A percentile compares a stretch with the other conserved stretches of the same genome.
Evolutionary conservation across 2,329 filamentous ascomycete genomes (phyloP).

Genomic region (Coniochaeta ligniaria): DNA sequence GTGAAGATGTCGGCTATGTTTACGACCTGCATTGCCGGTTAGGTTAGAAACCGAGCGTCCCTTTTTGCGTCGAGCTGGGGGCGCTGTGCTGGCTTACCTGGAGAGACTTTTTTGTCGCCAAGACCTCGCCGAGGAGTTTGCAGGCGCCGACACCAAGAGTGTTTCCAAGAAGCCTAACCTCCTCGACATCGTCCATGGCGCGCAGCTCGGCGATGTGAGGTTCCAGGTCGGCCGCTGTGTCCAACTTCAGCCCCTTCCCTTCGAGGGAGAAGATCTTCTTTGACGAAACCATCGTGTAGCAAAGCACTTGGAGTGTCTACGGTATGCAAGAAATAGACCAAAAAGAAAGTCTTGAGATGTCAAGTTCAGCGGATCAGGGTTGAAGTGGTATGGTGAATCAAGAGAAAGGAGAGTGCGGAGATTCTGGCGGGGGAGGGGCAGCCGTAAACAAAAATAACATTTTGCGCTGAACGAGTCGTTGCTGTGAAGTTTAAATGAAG

Average conservation of each 20-base stretch:
- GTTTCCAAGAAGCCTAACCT: slow-evolving; percentile 83
- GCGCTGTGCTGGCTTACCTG: slow-evolving; percentile 42
- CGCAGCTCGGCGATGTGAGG: slow-evolving; percentile 71
- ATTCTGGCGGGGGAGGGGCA: slow-evolving; percentile 10
- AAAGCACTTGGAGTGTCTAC: not conserved
- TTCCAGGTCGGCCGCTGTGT: slow-evolving; percentile 80
- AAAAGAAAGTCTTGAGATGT: not conserved
- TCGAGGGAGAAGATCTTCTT: slow-evolving; percentile 79
- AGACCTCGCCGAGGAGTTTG: slow-evolving; percentile 73
- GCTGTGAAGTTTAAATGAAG: not conserved
- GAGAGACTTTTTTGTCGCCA: slow-evolving; percentile 77
- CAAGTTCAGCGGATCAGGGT: not conserved
- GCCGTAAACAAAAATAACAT: not conserved
- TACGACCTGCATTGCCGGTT: slow-evolving; percentile 46
- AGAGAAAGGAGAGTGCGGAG: not conserved
- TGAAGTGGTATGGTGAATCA: not conserved
- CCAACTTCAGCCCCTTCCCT: slow-evolving; percentile 86
- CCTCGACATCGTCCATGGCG: slow-evolving; percentile 68
- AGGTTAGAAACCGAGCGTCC: slow-evolving; percentile 3
- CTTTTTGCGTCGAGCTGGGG: not conserved
- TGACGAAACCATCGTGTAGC: slow-evolving; percentile 41
- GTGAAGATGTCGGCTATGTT: slow-evolving; percentile 98
- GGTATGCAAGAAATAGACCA: not conserved
- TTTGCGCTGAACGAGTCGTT: not conserved
- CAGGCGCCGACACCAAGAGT: slow-evolving; percentile 87